Evolutionary conservation across 2,329 filamentous ascomycete species (phyloP), one percentile per base, ranked within the genome.

Genomic region (Aureobasidium sp.): DNA sequence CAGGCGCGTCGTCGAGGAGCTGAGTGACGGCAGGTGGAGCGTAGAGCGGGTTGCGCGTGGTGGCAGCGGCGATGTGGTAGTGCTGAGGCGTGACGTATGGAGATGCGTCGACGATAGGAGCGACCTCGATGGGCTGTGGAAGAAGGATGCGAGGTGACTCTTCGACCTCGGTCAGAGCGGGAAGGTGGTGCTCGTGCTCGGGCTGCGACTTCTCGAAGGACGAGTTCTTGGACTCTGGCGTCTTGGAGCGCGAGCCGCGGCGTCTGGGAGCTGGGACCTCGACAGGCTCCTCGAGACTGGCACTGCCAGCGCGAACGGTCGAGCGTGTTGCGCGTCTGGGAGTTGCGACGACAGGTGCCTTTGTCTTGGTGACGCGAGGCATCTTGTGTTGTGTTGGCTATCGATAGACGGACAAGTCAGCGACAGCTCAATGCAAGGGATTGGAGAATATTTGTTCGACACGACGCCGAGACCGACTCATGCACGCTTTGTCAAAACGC

Each of bases 331-430:
- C 57, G 24, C 57, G 44, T 22, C 35, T 22, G 6, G 57, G 45
- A 5, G 57, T 49, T 24, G 57, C 22, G 17, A 19, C 44, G 15
- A 11, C 57, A 12, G 33, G 11, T 14, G 44, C 27, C 57, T 60
- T 60, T 24, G 42, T 59, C 42, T 47, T 48, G 35, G 44, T 19
- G 27, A 27, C 45, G n/a, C 44, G 44, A 40, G 57, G 57, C 57
- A 60, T 60, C 31, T 33, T 14, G 35, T 60, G 49, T 29, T 24
- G 45, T 47, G 27, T 37, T 58, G 29, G 53, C 53, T 57, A 45
- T 45, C 53, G 42, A 58, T 47, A 45, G 29, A 37, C 54, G 42
- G 42, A 27, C 54, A 58, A 48, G 54, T 58, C 54, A 58, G 40
- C 42, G 54, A 39, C 19, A 47, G 29, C 42, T 37, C 52, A 42